Evolutionary conservation across 192 early-diverging fungal genomes (phyloP).

Genomic region (Coemansia sp.): DNA sequence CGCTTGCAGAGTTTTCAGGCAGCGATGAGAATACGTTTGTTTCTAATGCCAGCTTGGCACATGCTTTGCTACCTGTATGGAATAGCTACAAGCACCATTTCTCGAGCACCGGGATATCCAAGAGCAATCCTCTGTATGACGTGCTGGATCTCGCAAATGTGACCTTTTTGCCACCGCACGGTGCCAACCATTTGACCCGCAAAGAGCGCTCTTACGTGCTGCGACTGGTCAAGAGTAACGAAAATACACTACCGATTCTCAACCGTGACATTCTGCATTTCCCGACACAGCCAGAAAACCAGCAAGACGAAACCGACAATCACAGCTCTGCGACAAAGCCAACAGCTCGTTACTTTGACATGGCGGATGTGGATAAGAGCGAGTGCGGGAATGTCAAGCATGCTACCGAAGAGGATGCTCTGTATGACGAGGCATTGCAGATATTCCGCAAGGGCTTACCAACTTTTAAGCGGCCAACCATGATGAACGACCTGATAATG

Average conservation of each 20-base stretch:
- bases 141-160: constrained; percentile 1
- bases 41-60: constrained; percentile 9
- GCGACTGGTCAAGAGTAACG: neutral
- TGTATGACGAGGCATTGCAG: constrained; percentile 14
- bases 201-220: neutral
- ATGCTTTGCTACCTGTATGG: constrained; percentile 20
- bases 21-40: neutral
- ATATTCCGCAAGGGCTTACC: constrained; percentile 13
- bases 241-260: constrained; percentile 19
- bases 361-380: neutral
- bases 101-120: neutral
- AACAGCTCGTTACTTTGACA: too few relatives aligned
- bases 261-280: constrained; percentile 16
- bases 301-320: neutral
- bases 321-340: neutral
- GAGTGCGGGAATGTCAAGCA: neutral
- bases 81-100: constrained; percentile 9
- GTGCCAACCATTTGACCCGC: neutral
- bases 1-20: neutral
- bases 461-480: neutral
- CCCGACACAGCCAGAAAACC: neutral
- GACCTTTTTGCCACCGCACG: neutral
- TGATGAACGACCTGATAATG: constrained; percentile 3
- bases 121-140: neutral
- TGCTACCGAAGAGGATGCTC: neutral